Evolutionary conservation across 2,329 filamentous ascomycete species (phyloP).

Genomic region (Phyllosticta paracitricarpa): DNA sequence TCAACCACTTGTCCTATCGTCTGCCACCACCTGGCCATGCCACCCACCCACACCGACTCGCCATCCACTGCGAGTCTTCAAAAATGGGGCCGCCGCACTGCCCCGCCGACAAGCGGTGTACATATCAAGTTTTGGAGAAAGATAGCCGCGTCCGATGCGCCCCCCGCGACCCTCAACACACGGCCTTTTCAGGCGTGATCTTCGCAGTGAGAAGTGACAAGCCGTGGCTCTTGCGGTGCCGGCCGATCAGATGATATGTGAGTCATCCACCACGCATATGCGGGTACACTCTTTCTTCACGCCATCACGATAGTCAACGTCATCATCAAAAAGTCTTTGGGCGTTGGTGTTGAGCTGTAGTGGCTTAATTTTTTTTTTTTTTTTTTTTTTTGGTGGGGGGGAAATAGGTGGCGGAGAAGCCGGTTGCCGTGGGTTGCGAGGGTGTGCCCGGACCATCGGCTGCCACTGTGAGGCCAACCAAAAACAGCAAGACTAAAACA

Average conservation of each 20-base stretch:
- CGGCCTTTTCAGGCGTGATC: background rate
- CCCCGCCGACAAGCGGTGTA: background rate
- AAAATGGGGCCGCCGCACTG: background rate
- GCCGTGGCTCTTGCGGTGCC: background rate
- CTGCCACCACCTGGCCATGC: background rate
- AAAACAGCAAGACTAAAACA: background rate
- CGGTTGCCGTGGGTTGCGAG: background rate
- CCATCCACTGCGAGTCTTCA: background rate
- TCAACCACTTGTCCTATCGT: background rate
- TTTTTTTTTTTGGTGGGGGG: too few relatives aligned
- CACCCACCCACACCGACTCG: background rate
- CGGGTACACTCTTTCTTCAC: background rate
- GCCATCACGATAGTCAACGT: background rate
- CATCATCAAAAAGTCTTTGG: background rate
- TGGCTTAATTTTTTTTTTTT: background rate
- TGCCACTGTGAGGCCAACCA: background rate
- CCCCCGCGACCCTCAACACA: background rate
- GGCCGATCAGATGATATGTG: background rate
- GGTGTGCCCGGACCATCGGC: background rate
- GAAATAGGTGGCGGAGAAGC: background rate
- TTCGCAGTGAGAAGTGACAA: background rate
- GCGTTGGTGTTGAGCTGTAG: background rate
- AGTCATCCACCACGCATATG: background rate
- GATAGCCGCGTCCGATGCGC: background rate
- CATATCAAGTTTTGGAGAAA: background rate